Evolutionary conservation across 495 filamentous ascomycete genomes (phyloP), one percentile per base, ranked within the genome.

Genomic region (Tuber calosporum): DNA sequence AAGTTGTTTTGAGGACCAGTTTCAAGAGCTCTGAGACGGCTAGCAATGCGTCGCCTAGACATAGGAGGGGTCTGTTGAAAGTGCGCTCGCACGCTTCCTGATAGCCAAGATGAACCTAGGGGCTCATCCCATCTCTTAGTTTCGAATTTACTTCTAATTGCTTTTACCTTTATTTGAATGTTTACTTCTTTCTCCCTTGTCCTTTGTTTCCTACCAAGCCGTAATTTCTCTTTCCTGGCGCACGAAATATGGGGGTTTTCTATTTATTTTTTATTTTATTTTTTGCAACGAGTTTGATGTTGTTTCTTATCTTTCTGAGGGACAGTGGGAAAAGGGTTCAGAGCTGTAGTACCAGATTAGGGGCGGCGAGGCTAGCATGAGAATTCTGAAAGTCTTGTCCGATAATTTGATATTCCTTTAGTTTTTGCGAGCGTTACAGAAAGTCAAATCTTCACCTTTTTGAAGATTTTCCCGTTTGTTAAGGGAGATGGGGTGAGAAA

Each of bases 1-100:
- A 81, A 2, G 89, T 95, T 22, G 84, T 86, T 1, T 82, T 96
- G 69, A 89, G 87, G 81, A 93, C 88, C 70, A 86, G 84, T 73
- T 96, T 93, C 73, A 81, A 77, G 74, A 77, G 72, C 69, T 78
- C 79, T 22, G 79, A 80, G 70, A 79, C 71, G 70, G 78, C 72
- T 67, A 77, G 79, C 67, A 80, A 73, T n/a, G 79, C 72, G 30
- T 80, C 78, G 36, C 79, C 79, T 0, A 80, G 79, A 41, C 73
- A 80, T 30, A 77, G 72, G 37, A 74, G 75, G 42, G 77, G 75
- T 37, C 71, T 80, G 15, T 69, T 80, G 72, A 80, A 78, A 62
- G 53, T 62, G 53, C 53, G 53, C 26, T 62, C 53, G 26, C 53
- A 30, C 26, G 53, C 53, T 30, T 62, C 53, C 11, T 62, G 17